Evolutionary conservation across 2,329 filamentous ascomycete species (phyloP).

Genomic region (Fusarium sp.): DNA sequence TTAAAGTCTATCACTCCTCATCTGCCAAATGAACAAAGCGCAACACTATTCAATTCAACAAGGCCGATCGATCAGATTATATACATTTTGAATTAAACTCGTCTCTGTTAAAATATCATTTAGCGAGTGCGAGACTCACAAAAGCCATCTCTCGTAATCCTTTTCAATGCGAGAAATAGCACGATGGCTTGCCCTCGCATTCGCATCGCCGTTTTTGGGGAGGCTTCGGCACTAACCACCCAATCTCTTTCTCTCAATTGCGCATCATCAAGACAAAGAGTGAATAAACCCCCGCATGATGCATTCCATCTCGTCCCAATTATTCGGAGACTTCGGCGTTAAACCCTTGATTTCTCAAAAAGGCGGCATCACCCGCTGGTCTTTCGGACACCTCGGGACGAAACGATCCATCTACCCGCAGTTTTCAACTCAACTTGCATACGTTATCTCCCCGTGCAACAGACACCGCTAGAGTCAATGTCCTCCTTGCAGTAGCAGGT

Average conservation of each 20-base stretch:
- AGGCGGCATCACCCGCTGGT: not conserved
- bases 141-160: not conserved
- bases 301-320: not conserved
- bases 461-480: not conserved
- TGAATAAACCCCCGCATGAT: not conserved
- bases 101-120: not conserved
- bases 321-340: not conserved
- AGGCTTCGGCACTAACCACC: not conserved
- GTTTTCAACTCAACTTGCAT: not conserved
- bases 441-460: not conserved
- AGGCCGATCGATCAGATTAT: not conserved
- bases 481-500: constrained; percentile 4
- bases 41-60: not conserved
- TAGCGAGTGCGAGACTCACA: constrained; percentile 21
- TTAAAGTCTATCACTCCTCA: not conserved
- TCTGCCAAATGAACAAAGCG: not conserved
- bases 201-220: constrained; percentile 19
- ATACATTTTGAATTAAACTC: not conserved
- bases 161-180: not conserved
- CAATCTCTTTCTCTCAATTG: not conserved
- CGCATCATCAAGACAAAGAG: not conserved
- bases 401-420: not conserved
- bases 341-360: not conserved
- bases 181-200: constrained; percentile 11
- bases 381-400: not conserved